phyloP scores from a whole-genome alignment of 2,329 filamentous ascomycete genomes.

The Escovopsis sp. region DNA sequence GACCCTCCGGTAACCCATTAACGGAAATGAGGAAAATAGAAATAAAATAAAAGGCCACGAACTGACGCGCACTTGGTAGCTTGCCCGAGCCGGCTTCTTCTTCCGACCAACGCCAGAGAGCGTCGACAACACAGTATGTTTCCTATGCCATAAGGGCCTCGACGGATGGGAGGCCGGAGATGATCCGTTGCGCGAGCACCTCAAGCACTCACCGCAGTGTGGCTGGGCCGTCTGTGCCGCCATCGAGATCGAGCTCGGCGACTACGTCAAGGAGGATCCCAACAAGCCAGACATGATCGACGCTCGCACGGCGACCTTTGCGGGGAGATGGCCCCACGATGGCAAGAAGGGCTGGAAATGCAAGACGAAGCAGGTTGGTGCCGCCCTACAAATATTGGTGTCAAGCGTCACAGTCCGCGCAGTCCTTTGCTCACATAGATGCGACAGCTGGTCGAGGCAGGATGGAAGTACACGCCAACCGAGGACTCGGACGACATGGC shows the following conservation, averaged over 20 bases:
- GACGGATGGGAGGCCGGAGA: slow-evolving; percentile 89
- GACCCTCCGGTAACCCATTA: neutral
- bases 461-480: slow-evolving; percentile 86
- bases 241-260: slow-evolving; percentile 45
- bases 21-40: too few species aligned
- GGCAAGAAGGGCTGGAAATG: slow-evolving; percentile 77
- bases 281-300: slow-evolving; percentile 54
- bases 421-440: slow-evolving; percentile 2
- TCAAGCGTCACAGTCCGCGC: too few species aligned
- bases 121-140: slow-evolving; percentile 82
- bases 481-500: slow-evolving; percentile 76
- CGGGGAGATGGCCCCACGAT: slow-evolving; percentile 79
- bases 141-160: slow-evolving; percentile 67
- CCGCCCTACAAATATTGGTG: too few species aligned
- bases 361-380: slow-evolving; percentile 64
- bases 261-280: slow-evolving; percentile 59
- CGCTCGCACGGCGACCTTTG: slow-evolving; percentile 73
- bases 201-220: slow-evolving; percentile 68
- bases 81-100: slow-evolving; percentile 84
- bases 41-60: neutral
- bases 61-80: slow-evolving; percentile 33
- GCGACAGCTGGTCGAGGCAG: slow-evolving; percentile 68
- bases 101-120: slow-evolving; percentile 62
- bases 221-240: slow-evolving; percentile 69
- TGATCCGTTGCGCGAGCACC: slow-evolving; percentile 68